Percentiles rank a stretch among this genome's conserved stretches.
Evolutionary conservation across 495 filamentous ascomycete genomes (phyloP).

Genomic region (Aspergillus olivimuriae): DNA sequence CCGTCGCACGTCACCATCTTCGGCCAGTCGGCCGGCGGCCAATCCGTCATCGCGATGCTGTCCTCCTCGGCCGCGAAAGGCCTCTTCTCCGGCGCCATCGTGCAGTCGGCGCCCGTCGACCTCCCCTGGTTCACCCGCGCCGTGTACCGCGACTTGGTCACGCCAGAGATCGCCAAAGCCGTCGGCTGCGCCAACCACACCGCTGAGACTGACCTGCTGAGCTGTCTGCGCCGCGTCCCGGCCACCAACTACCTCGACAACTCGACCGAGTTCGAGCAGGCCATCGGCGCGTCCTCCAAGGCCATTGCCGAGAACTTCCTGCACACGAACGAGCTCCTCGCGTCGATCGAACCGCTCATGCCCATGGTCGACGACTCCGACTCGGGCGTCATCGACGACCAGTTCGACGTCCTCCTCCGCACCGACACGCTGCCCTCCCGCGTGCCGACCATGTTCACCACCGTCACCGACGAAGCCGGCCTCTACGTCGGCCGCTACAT

Average conservation of each 20-base stretch:
- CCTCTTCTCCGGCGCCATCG: slow-evolving; percentile 26
- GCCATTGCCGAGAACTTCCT: slow-evolving; percentile 12
- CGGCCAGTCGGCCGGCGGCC: slow-evolving; percentile 51
- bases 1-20: slow-evolving; percentile 42
- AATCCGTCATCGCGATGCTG: slow-evolving; percentile 45
- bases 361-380: slow-evolving; percentile 22
- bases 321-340: slow-evolving; percentile 17
- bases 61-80: slow-evolving; percentile 27
- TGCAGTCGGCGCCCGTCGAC: slow-evolving; percentile 22
- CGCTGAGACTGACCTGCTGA: slow-evolving; percentile 10
- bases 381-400: slow-evolving; percentile 22
- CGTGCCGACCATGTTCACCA: slow-evolving; percentile 27
- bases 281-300: slow-evolving; percentile 4
- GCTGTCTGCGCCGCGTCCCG: slow-evolving; percentile 21
- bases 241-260: slow-evolving; percentile 21
- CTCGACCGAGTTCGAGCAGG: slow-evolving; percentile 14
- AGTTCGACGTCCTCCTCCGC: slow-evolving; percentile 22
- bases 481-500: slow-evolving; percentile 11
- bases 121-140: slow-evolving; percentile 23
- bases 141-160: slow-evolving; percentile 18
- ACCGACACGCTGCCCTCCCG: slow-evolving; percentile 13
- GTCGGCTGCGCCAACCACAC: slow-evolving; percentile 19
- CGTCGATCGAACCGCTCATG: slow-evolving; percentile 21
- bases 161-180: slow-evolving; percentile 16
- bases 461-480: slow-evolving; percentile 21